Percentiles rank a stretch among this genome's conserved stretches.
These are phyloP conservation scores for Monosporascus cannonballus DNA, from an alignment of 2,329 filamentous ascomycete genomes.

Conservation along the genomic window DNA sequence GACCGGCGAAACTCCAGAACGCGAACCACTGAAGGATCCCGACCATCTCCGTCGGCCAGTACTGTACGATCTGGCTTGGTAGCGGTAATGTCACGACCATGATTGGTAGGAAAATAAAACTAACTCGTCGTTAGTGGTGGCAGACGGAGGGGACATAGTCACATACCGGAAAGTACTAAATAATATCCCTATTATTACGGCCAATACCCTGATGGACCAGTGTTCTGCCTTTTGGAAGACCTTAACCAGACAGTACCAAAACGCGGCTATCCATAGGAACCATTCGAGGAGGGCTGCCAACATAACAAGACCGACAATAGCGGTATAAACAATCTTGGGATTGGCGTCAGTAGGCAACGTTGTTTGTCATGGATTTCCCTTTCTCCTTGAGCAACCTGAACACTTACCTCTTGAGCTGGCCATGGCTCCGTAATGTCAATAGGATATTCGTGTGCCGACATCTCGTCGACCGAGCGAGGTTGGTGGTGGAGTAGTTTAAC, in stretches of 20 bases:
- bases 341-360: slow-evolving; percentile 8
- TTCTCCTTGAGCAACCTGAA: background rate
- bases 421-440: slow-evolving; percentile 36
- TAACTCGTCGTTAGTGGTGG: slow-evolving; percentile 29
- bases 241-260: slow-evolving; percentile 84
- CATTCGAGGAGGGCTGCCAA: slow-evolving; percentile 83
- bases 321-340: slow-evolving; percentile 73
- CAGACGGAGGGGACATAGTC: background rate
- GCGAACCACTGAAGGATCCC: slow-evolving; percentile 83
- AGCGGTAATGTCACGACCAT: slow-evolving; percentile 91
- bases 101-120: slow-evolving; percentile 80
- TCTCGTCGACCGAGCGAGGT: slow-evolving; percentile 19
- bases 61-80: slow-evolving; percentile 61
- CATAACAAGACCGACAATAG: slow-evolving; percentile 76
- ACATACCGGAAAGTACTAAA: slow-evolving; percentile 72
- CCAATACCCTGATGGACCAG: slow-evolving; percentile 73
- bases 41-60: slow-evolving; percentile 68
- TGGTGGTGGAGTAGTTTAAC: background rate
- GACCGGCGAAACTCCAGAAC: slow-evolving; percentile 84
- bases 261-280: slow-evolving; percentile 91
- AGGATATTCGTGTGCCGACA: slow-evolving; percentile 26
- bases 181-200: slow-evolving; percentile 65
- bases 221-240: slow-evolving; percentile 86
- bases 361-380: background rate
- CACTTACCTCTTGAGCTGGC: slow-evolving; percentile 44